These are phyloP conservation scores for Chloris gayana DNA, from an alignment of 176 grass and related monocot genomes.

Conservation along the genomic window DNA sequence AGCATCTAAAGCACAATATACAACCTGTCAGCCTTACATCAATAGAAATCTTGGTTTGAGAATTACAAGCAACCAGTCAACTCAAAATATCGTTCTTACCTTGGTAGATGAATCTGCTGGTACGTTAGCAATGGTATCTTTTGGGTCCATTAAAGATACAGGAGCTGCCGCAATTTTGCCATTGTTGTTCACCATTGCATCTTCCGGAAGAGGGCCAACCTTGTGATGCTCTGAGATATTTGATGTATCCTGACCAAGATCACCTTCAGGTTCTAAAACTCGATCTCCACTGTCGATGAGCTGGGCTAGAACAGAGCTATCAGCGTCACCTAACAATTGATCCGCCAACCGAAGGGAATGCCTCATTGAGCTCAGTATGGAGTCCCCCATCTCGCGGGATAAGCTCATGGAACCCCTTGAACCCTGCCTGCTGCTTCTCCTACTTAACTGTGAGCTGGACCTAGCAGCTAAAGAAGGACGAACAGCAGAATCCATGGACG, in stretches of 20 bases:
- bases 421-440: slow-evolving; percentile 50
- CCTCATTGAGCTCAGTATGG: slow-evolving; percentile 74
- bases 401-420: slow-evolving; percentile 70
- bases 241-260: slow-evolving; percentile 30
- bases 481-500: slow-evolving; percentile 42
- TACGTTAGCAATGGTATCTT: slow-evolving; percentile 31
- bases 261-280: slow-evolving; percentile 46
- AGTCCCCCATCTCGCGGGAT: slow-evolving; percentile 59
- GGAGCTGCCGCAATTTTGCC: slow-evolving; percentile 16
- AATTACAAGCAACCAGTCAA: slow-evolving; percentile 11
- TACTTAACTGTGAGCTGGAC: slow-evolving; percentile 39
- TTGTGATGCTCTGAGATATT: slow-evolving; percentile 37
- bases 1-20: not conserved
- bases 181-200: slow-evolving; percentile 35
- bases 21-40: too few relatives aligned
- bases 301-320: slow-evolving; percentile 66
- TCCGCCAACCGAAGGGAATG: slow-evolving; percentile 68
- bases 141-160: slow-evolving; percentile 19
- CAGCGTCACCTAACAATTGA: slow-evolving; percentile 57
- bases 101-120: slow-evolving; percentile 31
- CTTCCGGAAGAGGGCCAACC: slow-evolving; percentile 40
- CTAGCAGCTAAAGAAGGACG: slow-evolving; percentile 39
- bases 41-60: too few relatives aligned
- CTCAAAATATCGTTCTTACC: slow-evolving; percentile 28
- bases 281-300: slow-evolving; percentile 73